Base-by-base conservation (phyloP, 495 filamentous ascomycete genomes). In the Zalerion maritima region DNA sequence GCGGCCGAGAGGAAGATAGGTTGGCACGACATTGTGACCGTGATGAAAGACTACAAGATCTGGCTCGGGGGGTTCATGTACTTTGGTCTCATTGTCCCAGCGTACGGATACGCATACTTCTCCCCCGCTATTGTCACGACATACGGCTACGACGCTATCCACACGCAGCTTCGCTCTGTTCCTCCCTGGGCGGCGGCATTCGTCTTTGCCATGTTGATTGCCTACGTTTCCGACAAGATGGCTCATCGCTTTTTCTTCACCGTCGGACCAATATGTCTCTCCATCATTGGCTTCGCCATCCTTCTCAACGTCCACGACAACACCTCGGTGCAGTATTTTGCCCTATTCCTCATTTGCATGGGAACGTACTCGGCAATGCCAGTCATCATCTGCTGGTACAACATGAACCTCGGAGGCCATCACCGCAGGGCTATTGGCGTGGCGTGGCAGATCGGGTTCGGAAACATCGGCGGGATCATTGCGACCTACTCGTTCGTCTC, bases 391-490 rank as follows among this genome's bases (percentile, higher is more conserved):
- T 94, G 84, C 48, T 97, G 86, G 84, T 94, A 84, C 54, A 78
- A 77, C 37, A 92, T 92, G 72, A 94, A 93, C 39, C 55, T 92
- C 13, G 79, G 79, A 1, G 84, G 86, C 2, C 87, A 97, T 48
- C 80, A 84, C 32, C 67, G 84, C 1, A 68, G 85, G 10, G 63
- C 77, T 22, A 73, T 97, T 3, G 89, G 85, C 5, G 71, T 73
- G 3, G 89, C 81, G 5, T 94, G 78, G 78, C 85, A 93, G 47
- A 59, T 94, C 24, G 84, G 79, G 0, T 91, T 91, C 39, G 87
- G 87, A n/a, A 94, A 94, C 41, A 78, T 85, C 36, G 86, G 84
- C 21, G 89, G 87, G 9, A 91, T 97, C 39, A 84, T 94, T 32
- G 68, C 87, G 0, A 86, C 83, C 0, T 94, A 78, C 53, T 62